Conservation (phyloP, 441 rosid species). For the Jatropha podagrica region DNA sequence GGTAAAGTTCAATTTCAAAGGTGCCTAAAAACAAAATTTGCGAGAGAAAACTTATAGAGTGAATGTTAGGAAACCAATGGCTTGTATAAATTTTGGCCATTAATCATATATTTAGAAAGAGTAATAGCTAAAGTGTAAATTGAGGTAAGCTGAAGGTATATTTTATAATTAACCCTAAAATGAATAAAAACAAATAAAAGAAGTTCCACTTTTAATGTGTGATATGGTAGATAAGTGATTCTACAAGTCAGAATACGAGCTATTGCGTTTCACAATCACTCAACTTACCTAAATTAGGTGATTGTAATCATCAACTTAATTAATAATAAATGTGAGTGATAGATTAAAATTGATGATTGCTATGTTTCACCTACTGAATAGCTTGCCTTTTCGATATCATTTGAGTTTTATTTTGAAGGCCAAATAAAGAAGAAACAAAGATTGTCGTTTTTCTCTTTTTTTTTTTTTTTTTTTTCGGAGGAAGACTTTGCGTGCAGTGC, state of each 20-base stretch:
- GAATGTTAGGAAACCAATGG: too few species aligned
- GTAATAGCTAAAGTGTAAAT: not conserved
- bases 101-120: too few species aligned
- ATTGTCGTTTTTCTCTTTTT: not conserved
- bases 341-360: not conserved
- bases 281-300: not conserved
- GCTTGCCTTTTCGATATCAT: not conserved
- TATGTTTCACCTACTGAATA: not conserved
- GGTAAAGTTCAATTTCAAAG: too few species aligned
- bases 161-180: not conserved
- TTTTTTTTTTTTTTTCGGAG: not conserved
- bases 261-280: conserved; percentile 35
- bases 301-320: not conserved
- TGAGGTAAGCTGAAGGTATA: too few species aligned
- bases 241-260: conserved; percentile 31
- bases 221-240: conserved; percentile 30
- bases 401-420: not conserved
- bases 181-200: not conserved
- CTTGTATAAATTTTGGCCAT: too few species aligned
- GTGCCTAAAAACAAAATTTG: too few species aligned
- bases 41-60: too few species aligned
- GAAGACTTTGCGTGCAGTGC: not conserved
- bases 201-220: not conserved
- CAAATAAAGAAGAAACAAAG: not conserved
- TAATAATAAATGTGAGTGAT: not conserved